A percentile compares a stretch with the other conserved stretches of the same genome.
These are phyloP conservation scores for Phylloporus rhodoxanthus DNA, from an alignment of 768 basidiomycete species.

Conservation along the genomic window DNA sequence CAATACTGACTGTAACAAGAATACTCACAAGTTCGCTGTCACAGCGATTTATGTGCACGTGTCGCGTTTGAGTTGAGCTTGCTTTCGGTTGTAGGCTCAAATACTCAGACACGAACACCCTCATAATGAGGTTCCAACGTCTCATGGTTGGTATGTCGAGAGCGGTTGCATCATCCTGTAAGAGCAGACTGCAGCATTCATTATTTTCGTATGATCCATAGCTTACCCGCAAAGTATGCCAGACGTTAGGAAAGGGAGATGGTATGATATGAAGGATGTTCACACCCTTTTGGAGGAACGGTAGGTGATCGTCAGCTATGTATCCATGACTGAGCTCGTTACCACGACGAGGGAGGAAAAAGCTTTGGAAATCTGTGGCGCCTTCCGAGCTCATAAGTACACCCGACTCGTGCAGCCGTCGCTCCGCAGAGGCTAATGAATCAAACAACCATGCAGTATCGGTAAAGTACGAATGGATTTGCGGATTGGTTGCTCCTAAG, in stretches of 20 bases:
- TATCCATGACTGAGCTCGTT: slow-evolving; percentile 42
- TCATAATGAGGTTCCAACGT: slow-evolving; percentile 82
- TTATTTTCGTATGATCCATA: neutral
- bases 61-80: slow-evolving; percentile 22
- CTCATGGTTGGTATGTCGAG: slow-evolving; percentile 81
- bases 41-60: slow-evolving; percentile 32
- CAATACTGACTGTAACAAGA: neutral
- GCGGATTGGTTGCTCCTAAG: slow-evolving; percentile 71
- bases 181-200: slow-evolving; percentile 1
- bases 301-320: slow-evolving; percentile 91
- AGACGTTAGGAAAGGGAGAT: slow-evolving; percentile 82
- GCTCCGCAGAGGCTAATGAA: slow-evolving; percentile 65
- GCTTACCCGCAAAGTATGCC: slow-evolving; percentile 75
- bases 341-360: slow-evolving; percentile 51
- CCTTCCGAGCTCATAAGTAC: slow-evolving; percentile 49
- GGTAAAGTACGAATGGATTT: slow-evolving; percentile 73
- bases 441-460: slow-evolving; percentile 95
- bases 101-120: slow-evolving; percentile 89
- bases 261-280: slow-evolving; percentile 87
- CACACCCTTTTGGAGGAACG: slow-evolving; percentile 80
- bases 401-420: slow-evolving; percentile 58
- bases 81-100: slow-evolving; percentile 58
- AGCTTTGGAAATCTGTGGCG: slow-evolving; percentile 47
- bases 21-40: slow-evolving; percentile 45
- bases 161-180: slow-evolving; percentile 83